Evolutionary conservation across 768 basidiomycete genomes (phyloP).

Genomic region (Mycena polygramma): DNA sequence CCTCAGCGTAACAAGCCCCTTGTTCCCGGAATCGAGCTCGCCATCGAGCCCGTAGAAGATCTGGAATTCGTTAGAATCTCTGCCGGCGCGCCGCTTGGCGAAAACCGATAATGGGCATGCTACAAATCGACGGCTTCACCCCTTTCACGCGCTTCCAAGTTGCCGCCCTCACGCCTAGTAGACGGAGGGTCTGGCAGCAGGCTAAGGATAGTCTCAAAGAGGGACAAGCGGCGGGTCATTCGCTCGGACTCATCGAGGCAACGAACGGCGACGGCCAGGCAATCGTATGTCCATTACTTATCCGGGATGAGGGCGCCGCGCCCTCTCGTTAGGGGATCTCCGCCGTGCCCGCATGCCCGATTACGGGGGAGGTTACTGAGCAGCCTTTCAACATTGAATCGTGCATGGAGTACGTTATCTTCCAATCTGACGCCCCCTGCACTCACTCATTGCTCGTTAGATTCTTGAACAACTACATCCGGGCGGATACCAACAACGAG

Average conservation of each 20-base stretch:
- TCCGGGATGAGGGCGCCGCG: not conserved
- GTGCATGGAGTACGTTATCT: not conserved
- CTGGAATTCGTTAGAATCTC: constrained; percentile 8
- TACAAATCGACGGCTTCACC: not conserved
- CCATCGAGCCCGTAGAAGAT: constrained; percentile 1
- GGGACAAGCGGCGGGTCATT: not conserved
- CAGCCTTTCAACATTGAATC: not conserved
- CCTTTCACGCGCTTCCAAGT: too few species aligned
- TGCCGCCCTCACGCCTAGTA: too few species aligned
- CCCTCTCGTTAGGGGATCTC: not conserved
- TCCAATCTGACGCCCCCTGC: not conserved
- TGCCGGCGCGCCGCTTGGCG: not conserved
- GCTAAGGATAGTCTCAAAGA: too few species aligned
- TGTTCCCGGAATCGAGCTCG: not conserved
- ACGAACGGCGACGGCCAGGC: not conserved
- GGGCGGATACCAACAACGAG: not conserved
- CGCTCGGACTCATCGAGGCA: not conserved
- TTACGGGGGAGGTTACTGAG: not conserved
- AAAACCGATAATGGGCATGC: not conserved
- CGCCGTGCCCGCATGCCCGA: not conserved
- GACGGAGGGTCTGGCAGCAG: too few species aligned
- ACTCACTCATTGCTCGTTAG: not conserved
- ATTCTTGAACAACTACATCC: not conserved
- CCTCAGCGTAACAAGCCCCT: not conserved
- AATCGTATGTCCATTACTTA: too few species aligned